Percentiles rank a stretch among this genome's conserved stretches.
phyloP scores from a whole-genome alignment of 2,329 filamentous ascomycete species.

The Cryoendolithus antarcticus region DNA sequence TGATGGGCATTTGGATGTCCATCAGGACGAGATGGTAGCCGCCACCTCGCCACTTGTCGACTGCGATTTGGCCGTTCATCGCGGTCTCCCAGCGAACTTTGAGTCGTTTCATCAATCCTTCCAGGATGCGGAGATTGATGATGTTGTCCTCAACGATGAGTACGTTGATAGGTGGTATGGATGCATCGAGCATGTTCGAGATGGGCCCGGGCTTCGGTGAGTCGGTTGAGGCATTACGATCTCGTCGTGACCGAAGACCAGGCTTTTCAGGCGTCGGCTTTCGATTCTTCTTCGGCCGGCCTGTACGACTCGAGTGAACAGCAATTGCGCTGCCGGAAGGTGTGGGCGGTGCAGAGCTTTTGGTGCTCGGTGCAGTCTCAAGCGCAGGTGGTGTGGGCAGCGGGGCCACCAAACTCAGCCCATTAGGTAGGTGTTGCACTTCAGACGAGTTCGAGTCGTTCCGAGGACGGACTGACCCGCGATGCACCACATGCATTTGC shows the following conservation, averaged over 20 bases:
- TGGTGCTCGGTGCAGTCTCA: constrained; percentile 17
- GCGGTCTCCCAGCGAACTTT: constrained; percentile 97
- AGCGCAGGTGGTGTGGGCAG: constrained; percentile 43
- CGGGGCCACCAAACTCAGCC: constrained; percentile 24
- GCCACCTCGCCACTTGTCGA: constrained; percentile 81
- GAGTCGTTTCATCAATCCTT: constrained; percentile 88
- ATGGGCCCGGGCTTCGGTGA: neutral
- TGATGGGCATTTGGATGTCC: constrained; percentile 95
- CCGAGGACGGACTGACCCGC: constrained; percentile 21
- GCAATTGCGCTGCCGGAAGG: constrained; percentile 21
- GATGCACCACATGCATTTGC: constrained; percentile 19
- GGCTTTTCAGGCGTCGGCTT: constrained; percentile 16
- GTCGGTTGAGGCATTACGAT: neutral
- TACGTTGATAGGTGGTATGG: constrained; percentile 90
- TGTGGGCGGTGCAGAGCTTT: constrained; percentile 20
- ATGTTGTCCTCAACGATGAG: constrained; percentile 98
- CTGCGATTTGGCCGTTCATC: constrained; percentile 85
- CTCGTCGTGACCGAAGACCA: neutral
- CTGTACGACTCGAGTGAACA: constrained; percentile 18
- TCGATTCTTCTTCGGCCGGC: constrained; percentile 14
- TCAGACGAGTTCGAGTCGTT: constrained; percentile 31
- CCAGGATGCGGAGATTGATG: constrained; percentile 86
- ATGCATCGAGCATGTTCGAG: constrained; percentile 53
- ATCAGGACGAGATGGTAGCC: constrained; percentile 95
- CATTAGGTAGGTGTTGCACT: constrained; percentile 18